These are phyloP conservation scores for Trifolium pratense DNA, from an alignment of 306 rosid genomes.

Conservation along the genomic window DNA sequence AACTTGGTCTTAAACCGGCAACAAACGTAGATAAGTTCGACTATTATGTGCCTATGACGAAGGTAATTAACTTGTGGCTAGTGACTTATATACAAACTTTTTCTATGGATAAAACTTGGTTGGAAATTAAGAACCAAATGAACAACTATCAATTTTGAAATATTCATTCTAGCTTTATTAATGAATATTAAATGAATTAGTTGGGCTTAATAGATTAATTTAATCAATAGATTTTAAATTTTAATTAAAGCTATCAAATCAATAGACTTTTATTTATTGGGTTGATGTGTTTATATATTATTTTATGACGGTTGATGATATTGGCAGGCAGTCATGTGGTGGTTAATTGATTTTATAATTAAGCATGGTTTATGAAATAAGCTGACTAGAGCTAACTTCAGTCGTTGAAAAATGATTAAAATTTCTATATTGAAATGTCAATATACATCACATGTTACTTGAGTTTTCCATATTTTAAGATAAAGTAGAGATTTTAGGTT, in stretches of 20 bases:
- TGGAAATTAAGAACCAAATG: constrained; percentile 35
- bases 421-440: constrained; percentile 2
- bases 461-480: constrained; percentile 23
- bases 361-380: not conserved
- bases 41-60: constrained; percentile 28
- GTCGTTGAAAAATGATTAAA: constrained; percentile 29
- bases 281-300: constrained; percentile 14
- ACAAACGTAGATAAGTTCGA: not conserved
- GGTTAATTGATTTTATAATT: constrained; percentile 3
- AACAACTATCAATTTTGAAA: constrained; percentile 39
- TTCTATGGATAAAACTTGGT: constrained; percentile 29
- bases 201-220: constrained; percentile 19
- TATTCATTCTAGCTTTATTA: not conserved
- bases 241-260: not conserved
- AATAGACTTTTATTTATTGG: constrained; percentile 9
- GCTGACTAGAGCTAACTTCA: constrained; percentile 19
- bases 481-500: constrained; percentile 21
- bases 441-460: constrained; percentile 20
- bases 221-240: too few relatives aligned
- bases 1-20: constrained; percentile 47
- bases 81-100: constrained; percentile 24
- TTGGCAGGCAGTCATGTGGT: constrained; percentile 16
- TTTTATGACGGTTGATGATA: constrained; percentile 4
- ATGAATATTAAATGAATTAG: constrained; percentile 26
- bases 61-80: constrained; percentile 29